Evolutionary conservation across 1,139 yeast species (phyloP).

Genomic region (Taphrina populina): DNA sequence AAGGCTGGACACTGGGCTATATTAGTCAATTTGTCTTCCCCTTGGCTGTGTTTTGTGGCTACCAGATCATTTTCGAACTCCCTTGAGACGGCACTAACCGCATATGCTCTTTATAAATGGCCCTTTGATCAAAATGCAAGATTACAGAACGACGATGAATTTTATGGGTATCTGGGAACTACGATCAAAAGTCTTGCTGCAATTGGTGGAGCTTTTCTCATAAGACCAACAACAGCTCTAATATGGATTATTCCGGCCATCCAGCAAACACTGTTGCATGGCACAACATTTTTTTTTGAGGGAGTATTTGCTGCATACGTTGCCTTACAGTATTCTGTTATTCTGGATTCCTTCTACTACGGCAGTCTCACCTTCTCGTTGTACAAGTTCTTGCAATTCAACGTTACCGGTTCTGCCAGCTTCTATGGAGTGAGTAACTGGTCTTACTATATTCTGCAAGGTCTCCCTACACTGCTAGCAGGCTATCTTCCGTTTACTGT

Average conservation of each 20-base stretch:
- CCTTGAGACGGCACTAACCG: slow-evolving; percentile 71
- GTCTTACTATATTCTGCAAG: slow-evolving; percentile 82
- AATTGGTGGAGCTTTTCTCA: slow-evolving; percentile 55
- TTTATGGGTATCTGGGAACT: slow-evolving; percentile 32
- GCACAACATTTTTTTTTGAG: slow-evolving; percentile 23
- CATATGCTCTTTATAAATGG: slow-evolving; percentile 72
- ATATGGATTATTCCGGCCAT: slow-evolving; percentile 57
- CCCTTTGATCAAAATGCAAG: slow-evolving; percentile 46
- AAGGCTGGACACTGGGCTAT: slow-evolving; percentile 37
- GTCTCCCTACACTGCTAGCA: slow-evolving; percentile 70
- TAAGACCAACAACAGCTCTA: slow-evolving; percentile 79
- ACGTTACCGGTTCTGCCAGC: slow-evolving; percentile 67
- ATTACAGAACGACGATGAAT: slow-evolving; percentile 33
- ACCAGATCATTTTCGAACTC: slow-evolving; percentile 87
- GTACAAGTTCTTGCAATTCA: slow-evolving; percentile 69
- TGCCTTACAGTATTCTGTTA: slow-evolving; percentile 53
- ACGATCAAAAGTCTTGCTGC: slow-evolving; percentile 16
- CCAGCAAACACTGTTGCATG: background rate
- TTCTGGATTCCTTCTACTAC: slow-evolving; percentile 63
- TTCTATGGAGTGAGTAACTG: slow-evolving; percentile 85
- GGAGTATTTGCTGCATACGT: slow-evolving; percentile 37
- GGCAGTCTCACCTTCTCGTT: slow-evolving; percentile 61
- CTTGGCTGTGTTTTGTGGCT: slow-evolving; percentile 64
- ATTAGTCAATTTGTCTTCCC: slow-evolving; percentile 11
- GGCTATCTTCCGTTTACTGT: slow-evolving; percentile 63